Evolutionary conservation across 2,329 filamentous ascomycete species (phyloP).

Genomic region (Fusarium foetens): DNA sequence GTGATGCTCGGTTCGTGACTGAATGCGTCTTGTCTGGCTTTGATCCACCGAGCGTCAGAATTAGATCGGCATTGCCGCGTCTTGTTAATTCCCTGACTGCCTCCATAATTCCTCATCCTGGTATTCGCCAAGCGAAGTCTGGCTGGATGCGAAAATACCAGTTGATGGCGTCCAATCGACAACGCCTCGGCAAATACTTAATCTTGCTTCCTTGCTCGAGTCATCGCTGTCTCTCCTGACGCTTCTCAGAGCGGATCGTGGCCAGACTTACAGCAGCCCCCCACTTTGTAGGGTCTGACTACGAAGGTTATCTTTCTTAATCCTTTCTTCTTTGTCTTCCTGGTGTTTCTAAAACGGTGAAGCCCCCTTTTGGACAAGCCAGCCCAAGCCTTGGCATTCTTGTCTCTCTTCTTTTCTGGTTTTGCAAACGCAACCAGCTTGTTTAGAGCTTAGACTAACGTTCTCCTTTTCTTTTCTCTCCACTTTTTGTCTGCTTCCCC

Average conservation of each 20-base stretch:
- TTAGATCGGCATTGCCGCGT: slow-evolving; percentile 18
- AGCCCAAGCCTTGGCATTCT: not conserved
- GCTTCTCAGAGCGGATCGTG: not conserved
- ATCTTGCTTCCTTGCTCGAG: not conserved
- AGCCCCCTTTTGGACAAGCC: not conserved
- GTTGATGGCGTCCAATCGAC: not conserved
- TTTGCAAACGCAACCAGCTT: not conserved
- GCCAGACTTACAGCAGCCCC: not conserved
- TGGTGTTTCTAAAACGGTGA: not conserved
- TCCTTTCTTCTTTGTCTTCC: not conserved
- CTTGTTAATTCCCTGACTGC: not conserved
- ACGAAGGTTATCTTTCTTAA: not conserved
- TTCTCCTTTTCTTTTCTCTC: slow-evolving; percentile 22
- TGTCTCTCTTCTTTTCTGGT: not conserved
- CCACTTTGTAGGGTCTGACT: not conserved
- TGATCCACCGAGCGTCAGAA: slow-evolving; percentile 4
- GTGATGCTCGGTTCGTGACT: not conserved
- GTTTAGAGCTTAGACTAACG: not conserved
- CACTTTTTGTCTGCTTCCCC: slow-evolving; percentile 14
- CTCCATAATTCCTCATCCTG: not conserved
- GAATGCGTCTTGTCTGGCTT: slow-evolving; percentile 2
- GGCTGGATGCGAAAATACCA: slow-evolving; percentile 8
- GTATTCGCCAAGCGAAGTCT: slow-evolving; percentile 11
- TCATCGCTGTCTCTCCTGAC: slow-evolving; percentile 12
- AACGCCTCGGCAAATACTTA: slow-evolving; percentile 3